Conservation (phyloP, 2,329 filamentous ascomycete genomes). For the Trichoderma cornu-damae region DNA sequence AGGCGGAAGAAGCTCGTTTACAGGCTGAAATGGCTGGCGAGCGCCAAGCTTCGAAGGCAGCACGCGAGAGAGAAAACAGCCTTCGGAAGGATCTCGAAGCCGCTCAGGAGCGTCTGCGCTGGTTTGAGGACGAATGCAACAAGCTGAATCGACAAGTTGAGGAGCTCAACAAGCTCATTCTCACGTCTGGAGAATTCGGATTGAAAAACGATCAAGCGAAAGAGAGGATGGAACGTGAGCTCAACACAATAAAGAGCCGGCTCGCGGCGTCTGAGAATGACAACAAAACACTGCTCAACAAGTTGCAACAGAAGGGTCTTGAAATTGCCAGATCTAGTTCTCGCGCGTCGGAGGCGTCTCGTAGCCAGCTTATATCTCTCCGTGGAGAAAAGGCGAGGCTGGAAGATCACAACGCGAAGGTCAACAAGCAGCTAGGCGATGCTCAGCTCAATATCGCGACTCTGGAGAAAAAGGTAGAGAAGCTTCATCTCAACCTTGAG, state of each 20-base stretch:
- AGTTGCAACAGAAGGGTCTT: slow-evolving; percentile 93
- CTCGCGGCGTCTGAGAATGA: slow-evolving; percentile 92
- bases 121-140: slow-evolving; percentile 73
- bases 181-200: slow-evolving; percentile 83
- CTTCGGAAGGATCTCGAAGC: slow-evolving; percentile 75
- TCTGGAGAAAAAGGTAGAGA: slow-evolving; percentile 91
- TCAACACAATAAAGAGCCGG: slow-evolving; percentile 85
- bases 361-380: slow-evolving; percentile 67
- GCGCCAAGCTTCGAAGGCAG: slow-evolving; percentile 68
- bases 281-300: slow-evolving; percentile 90
- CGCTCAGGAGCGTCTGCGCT: slow-evolving; percentile 68
- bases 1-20: slow-evolving; percentile 78
- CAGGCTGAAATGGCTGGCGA: slow-evolving; percentile 78
- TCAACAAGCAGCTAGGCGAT: slow-evolving; percentile 81
- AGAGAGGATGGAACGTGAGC: slow-evolving; percentile 83
- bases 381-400: slow-evolving; percentile 77
- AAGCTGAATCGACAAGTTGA: slow-evolving; percentile 76
- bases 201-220: slow-evolving; percentile 90
- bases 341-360: slow-evolving; percentile 75
- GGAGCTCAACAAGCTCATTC: slow-evolving; percentile 77
- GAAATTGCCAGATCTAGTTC: slow-evolving; percentile 91
- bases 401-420: slow-evolving; percentile 75
- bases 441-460: slow-evolving; percentile 76
- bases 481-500: slow-evolving; percentile 79
- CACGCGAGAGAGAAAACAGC: slow-evolving; percentile 72